Conservation (phyloP, 306 rosid species). For the Prunus armeniaca region DNA sequence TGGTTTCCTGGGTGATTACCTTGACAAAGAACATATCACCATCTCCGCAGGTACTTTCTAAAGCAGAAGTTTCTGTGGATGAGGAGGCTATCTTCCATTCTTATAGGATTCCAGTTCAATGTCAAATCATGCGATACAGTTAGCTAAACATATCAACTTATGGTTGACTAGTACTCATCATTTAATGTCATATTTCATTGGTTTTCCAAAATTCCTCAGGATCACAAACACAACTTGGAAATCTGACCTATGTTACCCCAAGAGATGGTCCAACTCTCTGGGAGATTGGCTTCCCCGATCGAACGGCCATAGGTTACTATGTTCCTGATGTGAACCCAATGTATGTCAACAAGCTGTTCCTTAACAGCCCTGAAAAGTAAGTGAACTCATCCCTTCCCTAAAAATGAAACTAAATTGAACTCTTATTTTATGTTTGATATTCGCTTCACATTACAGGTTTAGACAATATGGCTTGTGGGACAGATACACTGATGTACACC, state of each 20-base stretch:
- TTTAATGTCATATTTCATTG: background rate
- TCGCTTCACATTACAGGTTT: slow-evolving; percentile 25
- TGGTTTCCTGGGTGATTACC: slow-evolving; percentile 44
- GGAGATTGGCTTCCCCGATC: slow-evolving; percentile 51
- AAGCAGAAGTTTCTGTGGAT: background rate
- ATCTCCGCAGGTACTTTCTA: slow-evolving; percentile 27
- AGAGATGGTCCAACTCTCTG: slow-evolving; percentile 50
- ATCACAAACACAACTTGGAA: slow-evolving; percentile 29
- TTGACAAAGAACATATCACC: slow-evolving; percentile 19
- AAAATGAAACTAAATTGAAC: background rate
- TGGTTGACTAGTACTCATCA: background rate
- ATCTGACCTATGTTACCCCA: slow-evolving; percentile 31
- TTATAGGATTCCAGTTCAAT: background rate
- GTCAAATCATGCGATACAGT: background rate
- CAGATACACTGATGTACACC: slow-evolving; percentile 40
- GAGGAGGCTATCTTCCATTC: background rate
- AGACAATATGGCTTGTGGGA: slow-evolving; percentile 54
- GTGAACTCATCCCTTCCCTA: slow-evolving; percentile 4
- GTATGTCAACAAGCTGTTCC: slow-evolving; percentile 45
- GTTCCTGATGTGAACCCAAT: slow-evolving; percentile 48
- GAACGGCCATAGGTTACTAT: slow-evolving; percentile 33
- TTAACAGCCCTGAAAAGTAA: slow-evolving; percentile 44
- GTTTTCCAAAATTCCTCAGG: slow-evolving; percentile 10
- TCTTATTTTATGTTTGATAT: background rate
- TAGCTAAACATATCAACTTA: background rate